These are phyloP conservation scores for Drosera spatulata DNA, from an alignment of 179 eudicot species.

Conservation along the genomic window DNA sequence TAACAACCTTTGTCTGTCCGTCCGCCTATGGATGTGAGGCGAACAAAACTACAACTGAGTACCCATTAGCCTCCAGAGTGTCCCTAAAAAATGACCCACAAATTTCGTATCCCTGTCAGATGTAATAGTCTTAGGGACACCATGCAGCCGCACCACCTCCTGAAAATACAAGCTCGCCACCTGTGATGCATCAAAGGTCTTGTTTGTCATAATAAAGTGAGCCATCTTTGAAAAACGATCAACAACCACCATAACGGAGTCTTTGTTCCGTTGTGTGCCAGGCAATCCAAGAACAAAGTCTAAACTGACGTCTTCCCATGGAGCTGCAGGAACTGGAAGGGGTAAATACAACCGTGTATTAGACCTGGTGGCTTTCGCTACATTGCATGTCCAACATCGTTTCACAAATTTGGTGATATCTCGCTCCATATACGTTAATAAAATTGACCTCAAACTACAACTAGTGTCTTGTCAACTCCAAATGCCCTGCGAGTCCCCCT, in stretches of 20 bases:
- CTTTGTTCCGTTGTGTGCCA: neutral
- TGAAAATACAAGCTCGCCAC: neutral
- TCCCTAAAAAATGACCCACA: neutral
- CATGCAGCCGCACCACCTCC: neutral
- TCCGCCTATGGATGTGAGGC: too few relatives aligned
- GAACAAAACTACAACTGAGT: neutral
- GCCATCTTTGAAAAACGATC: constrained; percentile 1
- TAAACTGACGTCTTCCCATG: neutral
- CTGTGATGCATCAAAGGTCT: neutral
- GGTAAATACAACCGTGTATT: constrained; percentile 1
- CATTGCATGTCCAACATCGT: neutral
- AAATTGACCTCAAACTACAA: neutral
- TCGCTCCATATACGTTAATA: neutral
- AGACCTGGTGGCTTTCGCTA: neutral
- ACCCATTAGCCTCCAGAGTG: neutral
- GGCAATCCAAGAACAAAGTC: constrained; percentile 1
- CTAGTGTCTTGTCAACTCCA: constrained; percentile 1
- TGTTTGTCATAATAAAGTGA: neutral
- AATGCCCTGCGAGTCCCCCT: constrained; percentile 8
- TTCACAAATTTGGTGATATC: neutral
- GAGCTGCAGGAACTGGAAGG: neutral
- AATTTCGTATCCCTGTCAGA: neutral
- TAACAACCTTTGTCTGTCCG: too few relatives aligned
- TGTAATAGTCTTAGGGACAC: neutral
- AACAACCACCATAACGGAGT: neutral